A percentile compares a stretch with the other conserved stretches of the same genome.
Conservation (phyloP, 306 rosid genomes). For the Betula pendula region DNA sequence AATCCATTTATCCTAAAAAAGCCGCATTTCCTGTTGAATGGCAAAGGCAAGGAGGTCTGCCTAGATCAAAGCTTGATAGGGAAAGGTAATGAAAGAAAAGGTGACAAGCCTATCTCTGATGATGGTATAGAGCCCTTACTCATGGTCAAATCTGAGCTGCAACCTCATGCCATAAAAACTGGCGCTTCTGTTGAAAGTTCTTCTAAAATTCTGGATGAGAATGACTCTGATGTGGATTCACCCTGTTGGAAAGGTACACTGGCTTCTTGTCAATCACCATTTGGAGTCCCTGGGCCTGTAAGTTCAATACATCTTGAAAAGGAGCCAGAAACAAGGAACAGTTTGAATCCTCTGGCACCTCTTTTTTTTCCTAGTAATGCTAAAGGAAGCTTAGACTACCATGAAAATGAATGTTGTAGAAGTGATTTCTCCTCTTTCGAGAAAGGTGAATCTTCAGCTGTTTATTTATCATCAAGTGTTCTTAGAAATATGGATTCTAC, state of each 20-base stretch:
- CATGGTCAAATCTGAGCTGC: conserved; percentile 3
- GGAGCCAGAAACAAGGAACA: conserved; percentile 34
- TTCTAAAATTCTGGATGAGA: conserved; percentile 31
- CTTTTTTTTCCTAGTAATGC: conserved; percentile 55
- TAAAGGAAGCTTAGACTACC: conserved; percentile 21
- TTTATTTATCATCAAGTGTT: conserved; percentile 39
- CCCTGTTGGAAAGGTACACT: conserved; percentile 65
- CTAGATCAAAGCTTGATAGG: conserved; percentile 11
- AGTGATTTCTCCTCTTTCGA: conserved; percentile 38
- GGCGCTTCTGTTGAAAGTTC: conserved; percentile 15
- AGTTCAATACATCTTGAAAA: conserved; percentile 33
- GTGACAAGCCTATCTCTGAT: conserved; percentile 2
- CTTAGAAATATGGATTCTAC: conserved; percentile 22
- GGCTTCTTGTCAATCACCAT: conserved; percentile 31
- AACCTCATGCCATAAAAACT: conserved; percentile 4
- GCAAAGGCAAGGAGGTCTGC: conserved; percentile 18
- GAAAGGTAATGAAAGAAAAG: conserved; percentile 4
- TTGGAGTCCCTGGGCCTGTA: conserved; percentile 32
- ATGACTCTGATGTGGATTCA: conserved; percentile 66
- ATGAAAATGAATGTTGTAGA: conserved; percentile 12
- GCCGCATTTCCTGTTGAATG: conserved; percentile 2
- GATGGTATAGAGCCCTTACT: conserved; percentile 6
- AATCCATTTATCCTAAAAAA: neutral
- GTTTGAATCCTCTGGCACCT: conserved; percentile 69
- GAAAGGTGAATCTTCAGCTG: conserved; percentile 30